These are phyloP conservation scores for Pythium aquatile DNA, from an alignment of 352 stramenopile species.

Conservation along the genomic window DNA sequence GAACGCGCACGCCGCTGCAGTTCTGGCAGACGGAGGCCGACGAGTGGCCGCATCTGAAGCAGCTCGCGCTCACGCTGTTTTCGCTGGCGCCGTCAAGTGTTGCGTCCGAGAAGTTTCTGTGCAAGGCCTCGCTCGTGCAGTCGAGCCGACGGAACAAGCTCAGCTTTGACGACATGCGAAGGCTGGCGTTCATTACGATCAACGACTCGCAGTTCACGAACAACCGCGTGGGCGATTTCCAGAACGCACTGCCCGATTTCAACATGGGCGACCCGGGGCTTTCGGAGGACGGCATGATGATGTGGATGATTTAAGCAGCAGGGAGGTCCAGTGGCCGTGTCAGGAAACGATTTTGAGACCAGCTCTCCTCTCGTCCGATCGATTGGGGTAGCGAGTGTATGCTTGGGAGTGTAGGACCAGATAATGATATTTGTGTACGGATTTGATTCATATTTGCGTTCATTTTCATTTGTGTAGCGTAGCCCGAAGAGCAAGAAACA, in stretches of 20 bases:
- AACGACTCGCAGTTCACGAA: conserved; percentile 75
- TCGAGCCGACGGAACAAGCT: conserved; percentile 75
- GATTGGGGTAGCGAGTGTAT: not conserved
- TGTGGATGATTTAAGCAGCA: conserved; percentile 76
- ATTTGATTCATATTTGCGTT: not conserved
- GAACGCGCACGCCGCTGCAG: conserved; percentile 68
- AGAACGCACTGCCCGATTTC: conserved; percentile 66
- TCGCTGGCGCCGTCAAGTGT: conserved; percentile 74
- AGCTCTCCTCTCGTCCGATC: not conserved
- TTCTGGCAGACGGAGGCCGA: conserved; percentile 80
- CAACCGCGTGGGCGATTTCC: conserved; percentile 47
- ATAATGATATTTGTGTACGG: not conserved
- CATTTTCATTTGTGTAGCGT: not conserved
- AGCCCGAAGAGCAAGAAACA: no score
- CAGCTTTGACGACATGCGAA: conserved; percentile 65
- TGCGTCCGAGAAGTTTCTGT: conserved; percentile 66
- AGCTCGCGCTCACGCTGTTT: conserved; percentile 72
- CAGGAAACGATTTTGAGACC: not conserved
- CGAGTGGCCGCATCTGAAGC: conserved; percentile 78
- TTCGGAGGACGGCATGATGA: conserved; percentile 81
- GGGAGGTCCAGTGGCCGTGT: not conserved
- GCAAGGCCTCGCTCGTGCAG: conserved; percentile 60
- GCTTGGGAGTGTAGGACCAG: not conserved
- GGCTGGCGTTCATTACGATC: conserved; percentile 80
- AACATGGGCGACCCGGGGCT: conserved; percentile 64